Evolutionary conservation across 495 filamentous ascomycete species (phyloP), one percentile per base, ranked within the genome.

Genomic region (Neurospora intermedia): DNA sequence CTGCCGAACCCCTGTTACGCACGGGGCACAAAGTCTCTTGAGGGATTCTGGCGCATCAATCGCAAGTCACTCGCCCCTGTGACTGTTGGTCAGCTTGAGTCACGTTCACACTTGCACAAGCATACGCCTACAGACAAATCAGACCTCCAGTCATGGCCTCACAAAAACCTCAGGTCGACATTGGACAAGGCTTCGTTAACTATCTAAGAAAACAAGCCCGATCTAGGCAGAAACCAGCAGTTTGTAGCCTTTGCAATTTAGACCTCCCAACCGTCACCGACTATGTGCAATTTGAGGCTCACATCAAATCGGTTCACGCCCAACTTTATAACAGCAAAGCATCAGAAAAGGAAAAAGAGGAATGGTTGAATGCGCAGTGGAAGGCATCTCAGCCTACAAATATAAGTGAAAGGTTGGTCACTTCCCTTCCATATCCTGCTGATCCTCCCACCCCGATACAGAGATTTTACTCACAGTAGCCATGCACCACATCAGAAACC

Each of bases 321-420:
- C 2, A 66, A 9, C 54, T 66, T 16, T 66, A 66, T 18, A 38
- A 66, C 6, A 66, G 54, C 54, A 35, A 66, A 18, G 9, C 1
- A 4, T 27, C 72, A 16, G 74, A 74, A 2, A 69, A 76, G 31
- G 74, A 73, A 40, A 74, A 71, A 45, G 31, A 48, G 4, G 59
- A 40, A 0, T 72, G 71, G 71, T 20, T 74, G 1, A 20, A 39
- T 38, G 43, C 66, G 5, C 70, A 74, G 13, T 75, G 74, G 74
- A 69, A 66, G 45, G 69, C 46, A 39, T 69, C 45, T 18, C 9
- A 40, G 18, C 27, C 69, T 66, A 66, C 54, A 38, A 66, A 18
- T 66, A 66, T 18, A 45, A 41, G 11, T 39, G 74, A 75, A 15
- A 73, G 69, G 74, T 75, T 16, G 15, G 71, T 71, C n/a, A n/a